These are phyloP conservation scores for Fusarium ambrosium DNA, from an alignment of 2,329 filamentous ascomycete species.

Conservation along the genomic window DNA sequence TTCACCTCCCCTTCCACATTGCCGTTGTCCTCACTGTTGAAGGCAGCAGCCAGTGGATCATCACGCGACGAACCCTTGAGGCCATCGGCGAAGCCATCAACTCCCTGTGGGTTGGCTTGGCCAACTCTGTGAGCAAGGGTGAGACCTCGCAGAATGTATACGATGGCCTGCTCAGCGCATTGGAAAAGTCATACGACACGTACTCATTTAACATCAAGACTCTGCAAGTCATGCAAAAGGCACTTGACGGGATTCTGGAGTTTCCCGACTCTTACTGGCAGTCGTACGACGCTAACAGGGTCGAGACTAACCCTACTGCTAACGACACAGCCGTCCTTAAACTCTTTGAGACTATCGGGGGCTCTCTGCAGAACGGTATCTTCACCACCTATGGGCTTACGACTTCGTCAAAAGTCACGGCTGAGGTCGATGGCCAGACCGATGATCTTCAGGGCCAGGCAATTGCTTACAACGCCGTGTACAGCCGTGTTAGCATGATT, in stretches of 20 bases:
- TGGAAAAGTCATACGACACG: background rate
- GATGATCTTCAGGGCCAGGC: no score
- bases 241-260: fast-evolving
- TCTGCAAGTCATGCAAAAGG: fast-evolving
- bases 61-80: background rate
- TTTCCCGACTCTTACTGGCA: background rate
- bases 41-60: background rate
- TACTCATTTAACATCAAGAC: background rate
- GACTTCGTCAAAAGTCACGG: background rate
- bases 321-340: background rate
- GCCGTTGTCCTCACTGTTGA: background rate
- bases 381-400: background rate
- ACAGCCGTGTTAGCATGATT: background rate
- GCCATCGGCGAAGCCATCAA: fast-evolving
- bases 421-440: background rate
- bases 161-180: no score
- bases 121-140: background rate
- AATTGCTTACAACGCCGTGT: background rate
- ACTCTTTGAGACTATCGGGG: fast-evolving
- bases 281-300: background rate
- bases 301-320: fast-evolving
- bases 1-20: background rate
- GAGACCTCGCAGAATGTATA: no score
- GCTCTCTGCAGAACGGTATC: background rate
- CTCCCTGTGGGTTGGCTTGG: fast-evolving